Base-by-base conservation (phyloP, 495 filamentous ascomycete species). In the Terfezia claveryi region DNA sequence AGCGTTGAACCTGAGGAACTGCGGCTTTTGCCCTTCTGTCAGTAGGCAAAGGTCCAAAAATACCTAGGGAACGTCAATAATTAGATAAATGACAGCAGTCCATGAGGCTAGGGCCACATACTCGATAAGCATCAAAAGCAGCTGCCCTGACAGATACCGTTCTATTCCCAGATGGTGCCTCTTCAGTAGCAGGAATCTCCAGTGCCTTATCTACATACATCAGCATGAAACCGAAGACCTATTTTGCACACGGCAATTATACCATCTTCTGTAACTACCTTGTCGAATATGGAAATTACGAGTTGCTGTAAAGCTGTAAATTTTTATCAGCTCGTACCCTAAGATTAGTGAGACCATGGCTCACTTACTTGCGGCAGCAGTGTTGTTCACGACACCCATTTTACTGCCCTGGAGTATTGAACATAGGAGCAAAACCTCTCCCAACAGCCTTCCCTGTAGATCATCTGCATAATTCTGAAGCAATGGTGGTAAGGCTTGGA, bases 11-110 rank as follows among this genome's bases (percentile, higher is more conserved):
- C 78, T 76, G 20, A 96, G 72, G 58, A 86, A 92, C 54, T 85
- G 75, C 8, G 88, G 76, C 52, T 79, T 79, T 57, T 88, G 83
- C 46, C 80, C 82, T 64, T 94, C 89, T 0, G 84, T 83, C 49
- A 94, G 69, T 52, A 89, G 75, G 61, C 89, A 95, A 10, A 98
- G 76, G 63, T 98, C 91, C 62, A 85, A 80, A 66, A 98, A 81
- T 20, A 92, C 77, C 75, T 81, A 46, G 3, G 2, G 14, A 46
- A 20, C 4, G 17, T 14, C 12, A 9, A 14, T 46, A 55, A 1
- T 52, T 4, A 38, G 38, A 58, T 53, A 63, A 71, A 37, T 68
- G 58, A 50, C 8, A 50, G n/a, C 38, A 52, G 50, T 6, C 38
- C 10, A 52, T 54, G 17, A 36, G 41, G 4, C 17, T 46, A 1